phyloP scores from a whole-genome alignment of 2,329 filamentous ascomycete genomes.

The Emergomyces africanus region DNA sequence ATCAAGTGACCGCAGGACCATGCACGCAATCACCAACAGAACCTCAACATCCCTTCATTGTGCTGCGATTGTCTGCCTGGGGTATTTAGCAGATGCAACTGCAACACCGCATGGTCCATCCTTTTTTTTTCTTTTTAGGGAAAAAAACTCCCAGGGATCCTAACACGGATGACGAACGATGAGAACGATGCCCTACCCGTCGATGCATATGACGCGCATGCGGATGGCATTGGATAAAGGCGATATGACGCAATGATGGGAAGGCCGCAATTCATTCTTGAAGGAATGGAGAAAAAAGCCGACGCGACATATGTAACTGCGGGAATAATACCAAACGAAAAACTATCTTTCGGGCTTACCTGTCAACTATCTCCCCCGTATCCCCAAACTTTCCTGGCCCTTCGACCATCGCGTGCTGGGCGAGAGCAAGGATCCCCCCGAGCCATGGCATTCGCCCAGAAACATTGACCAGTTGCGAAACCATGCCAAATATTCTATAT shows the following conservation, averaged over 20 bases:
- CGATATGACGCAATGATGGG: not conserved
- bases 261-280: slow-evolving; percentile 1
- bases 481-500: slow-evolving; percentile 65
- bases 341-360: slow-evolving; percentile 49
- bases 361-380: slow-evolving; percentile 70
- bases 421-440: slow-evolving; percentile 57
- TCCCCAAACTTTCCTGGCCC: slow-evolving; percentile 65
- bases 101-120: slow-evolving; percentile 2
- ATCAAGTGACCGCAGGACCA: slow-evolving; percentile 50
- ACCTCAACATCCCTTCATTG: slow-evolving; percentile 17
- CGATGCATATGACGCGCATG: not conserved
- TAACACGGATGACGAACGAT: not conserved
- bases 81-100: slow-evolving; percentile 6
- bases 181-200: slow-evolving; percentile 1
- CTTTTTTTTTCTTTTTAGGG: too few relatives aligned
- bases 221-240: not conserved
- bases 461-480: slow-evolving; percentile 60
- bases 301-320: not conserved
- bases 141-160: not conserved
- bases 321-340: slow-evolving; percentile 8
- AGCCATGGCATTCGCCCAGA: slow-evolving; percentile 84
- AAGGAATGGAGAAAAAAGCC: slow-evolving; percentile 12
- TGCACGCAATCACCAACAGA: slow-evolving; percentile 34
- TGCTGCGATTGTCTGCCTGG: slow-evolving; percentile 11
- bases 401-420: slow-evolving; percentile 58